Evolutionary conservation across 2,329 filamentous ascomycete genomes (phyloP).

Genomic region (Zasmidium angulare): DNA sequence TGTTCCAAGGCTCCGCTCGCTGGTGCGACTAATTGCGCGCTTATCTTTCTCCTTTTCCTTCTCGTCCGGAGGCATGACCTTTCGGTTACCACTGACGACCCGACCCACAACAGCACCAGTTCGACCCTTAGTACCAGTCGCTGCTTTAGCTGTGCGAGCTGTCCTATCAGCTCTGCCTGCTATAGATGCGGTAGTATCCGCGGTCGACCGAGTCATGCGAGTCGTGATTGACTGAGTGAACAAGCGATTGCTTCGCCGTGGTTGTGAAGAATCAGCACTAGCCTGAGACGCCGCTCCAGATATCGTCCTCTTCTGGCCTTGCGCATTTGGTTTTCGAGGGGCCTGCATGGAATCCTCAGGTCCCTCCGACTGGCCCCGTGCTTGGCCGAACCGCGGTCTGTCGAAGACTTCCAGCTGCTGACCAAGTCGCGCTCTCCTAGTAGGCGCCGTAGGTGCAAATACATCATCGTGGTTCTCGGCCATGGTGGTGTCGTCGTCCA

Average conservation of each 20-base stretch:
- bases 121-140: conserved; percentile 68
- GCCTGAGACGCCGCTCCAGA: conserved; percentile 59
- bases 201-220: conserved; percentile 61
- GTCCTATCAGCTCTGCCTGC: conserved; percentile 56
- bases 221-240: conserved; percentile 67
- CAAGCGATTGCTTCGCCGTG: conserved; percentile 47
- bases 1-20: conserved; percentile 49
- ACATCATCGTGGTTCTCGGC: conserved; percentile 23
- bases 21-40: conserved; percentile 60
- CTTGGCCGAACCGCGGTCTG: conserved; percentile 36
- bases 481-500: conserved; percentile 45
- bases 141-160: conserved; percentile 55
- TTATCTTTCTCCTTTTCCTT: conserved; percentile 56
- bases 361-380: conserved; percentile 38
- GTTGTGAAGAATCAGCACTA: conserved; percentile 41
- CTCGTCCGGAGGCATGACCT: conserved; percentile 51
- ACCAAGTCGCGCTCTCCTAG: conserved; percentile 36
- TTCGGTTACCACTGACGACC: conserved; percentile 87
- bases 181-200: conserved; percentile 52
- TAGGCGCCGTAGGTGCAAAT: conserved; percentile 48
- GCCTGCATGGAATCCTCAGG: conserved; percentile 36
- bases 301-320: conserved; percentile 80
- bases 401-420: conserved; percentile 30
- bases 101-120: conserved; percentile 73
- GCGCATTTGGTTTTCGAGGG: conserved; percentile 28